A percentile compares a stretch with the other conserved stretches of the same genome.
phyloP scores from a whole-genome alignment of 768 basidiomycete genomes.

The Saitozyma sp. region DNA sequence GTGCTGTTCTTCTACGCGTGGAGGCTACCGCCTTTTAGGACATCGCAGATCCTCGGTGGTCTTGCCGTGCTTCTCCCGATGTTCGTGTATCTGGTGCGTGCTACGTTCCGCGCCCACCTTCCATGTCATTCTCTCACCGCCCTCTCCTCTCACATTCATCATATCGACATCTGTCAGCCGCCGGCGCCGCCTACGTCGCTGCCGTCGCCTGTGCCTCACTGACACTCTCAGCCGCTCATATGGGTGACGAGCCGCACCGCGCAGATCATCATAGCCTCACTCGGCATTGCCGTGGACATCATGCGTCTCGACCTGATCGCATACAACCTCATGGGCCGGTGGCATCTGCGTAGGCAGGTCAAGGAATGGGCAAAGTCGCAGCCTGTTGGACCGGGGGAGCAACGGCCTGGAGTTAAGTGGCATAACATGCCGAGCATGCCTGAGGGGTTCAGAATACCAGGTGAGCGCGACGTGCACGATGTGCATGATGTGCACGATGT shows the following conservation, averaged over 20 bases:
- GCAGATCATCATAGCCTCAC: constrained; percentile 30
- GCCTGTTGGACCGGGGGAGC: too few species aligned
- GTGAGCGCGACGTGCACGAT: constrained; percentile 2
- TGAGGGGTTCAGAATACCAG: constrained; percentile 18
- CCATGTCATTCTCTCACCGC: too few species aligned
- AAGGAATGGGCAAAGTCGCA: not conserved
- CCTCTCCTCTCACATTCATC: too few species aligned
- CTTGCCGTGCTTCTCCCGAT: constrained; percentile 21
- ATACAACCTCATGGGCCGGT: constrained; percentile 8
- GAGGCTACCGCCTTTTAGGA: constrained; percentile 19
- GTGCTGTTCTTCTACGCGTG: constrained; percentile 21
- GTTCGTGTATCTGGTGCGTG: constrained; percentile 24
- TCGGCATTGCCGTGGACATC: constrained; percentile 24
- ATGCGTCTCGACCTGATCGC: constrained; percentile 19
- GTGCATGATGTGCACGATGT: too few species aligned
- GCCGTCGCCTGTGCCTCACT: not conserved
- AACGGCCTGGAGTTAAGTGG: constrained; percentile 4
- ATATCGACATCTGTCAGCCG: too few species aligned
- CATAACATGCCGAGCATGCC: constrained; percentile 13
- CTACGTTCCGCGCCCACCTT: too few species aligned
- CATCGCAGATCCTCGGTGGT: constrained; percentile 16
- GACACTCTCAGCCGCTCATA: constrained; percentile 18
- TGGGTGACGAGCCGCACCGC: constrained; percentile 18
- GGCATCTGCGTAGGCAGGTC: constrained; percentile 1
- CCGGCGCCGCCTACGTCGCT: too few species aligned